Evolutionary conservation across 345 rosid genomes (phyloP).

Genomic region (Alliaria petiolata): DNA sequence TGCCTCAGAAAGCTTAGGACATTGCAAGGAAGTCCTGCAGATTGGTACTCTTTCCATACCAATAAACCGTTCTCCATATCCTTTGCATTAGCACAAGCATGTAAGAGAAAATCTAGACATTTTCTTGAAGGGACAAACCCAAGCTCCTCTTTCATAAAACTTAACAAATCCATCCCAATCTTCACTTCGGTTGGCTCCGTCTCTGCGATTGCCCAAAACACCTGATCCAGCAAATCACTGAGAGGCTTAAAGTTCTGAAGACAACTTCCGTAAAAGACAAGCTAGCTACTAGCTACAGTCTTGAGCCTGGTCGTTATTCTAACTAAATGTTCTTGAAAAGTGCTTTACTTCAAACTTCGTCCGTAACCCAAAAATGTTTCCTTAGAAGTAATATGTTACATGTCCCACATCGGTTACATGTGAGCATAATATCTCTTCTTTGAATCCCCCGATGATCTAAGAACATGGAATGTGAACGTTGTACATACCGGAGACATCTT

Average conservation of each 20-base stretch:
- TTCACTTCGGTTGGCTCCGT: slow-evolving; percentile 41
- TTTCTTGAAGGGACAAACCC: slow-evolving; percentile 64
- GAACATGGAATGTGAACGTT: slow-evolving; percentile 1
- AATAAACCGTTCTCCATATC: slow-evolving; percentile 41
- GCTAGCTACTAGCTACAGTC: neutral
- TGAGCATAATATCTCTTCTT: neutral
- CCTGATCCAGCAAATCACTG: slow-evolving; percentile 29
- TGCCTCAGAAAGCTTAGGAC: slow-evolving; percentile 57
- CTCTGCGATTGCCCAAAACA: slow-evolving; percentile 49
- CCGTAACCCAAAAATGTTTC: neutral
- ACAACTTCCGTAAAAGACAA: neutral
- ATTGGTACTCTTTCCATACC: slow-evolving; percentile 72
- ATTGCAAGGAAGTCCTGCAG: slow-evolving; percentile 57
- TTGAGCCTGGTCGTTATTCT: neutral
- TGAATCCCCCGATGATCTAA: neutral
- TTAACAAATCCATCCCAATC: slow-evolving; percentile 63
- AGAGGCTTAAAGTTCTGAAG: neutral
- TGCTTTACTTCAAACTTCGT: neutral
- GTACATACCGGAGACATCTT: neutral
- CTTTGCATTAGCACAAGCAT: slow-evolving; percentile 58
- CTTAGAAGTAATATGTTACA: neutral
- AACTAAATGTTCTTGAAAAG: neutral
- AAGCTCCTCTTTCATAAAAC: slow-evolving; percentile 53
- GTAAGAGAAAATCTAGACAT: slow-evolving; percentile 76
- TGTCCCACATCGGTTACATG: too few relatives aligned